Conservation (phyloP, 345 rosid species). For the Ailanthus altissimus region DNA sequence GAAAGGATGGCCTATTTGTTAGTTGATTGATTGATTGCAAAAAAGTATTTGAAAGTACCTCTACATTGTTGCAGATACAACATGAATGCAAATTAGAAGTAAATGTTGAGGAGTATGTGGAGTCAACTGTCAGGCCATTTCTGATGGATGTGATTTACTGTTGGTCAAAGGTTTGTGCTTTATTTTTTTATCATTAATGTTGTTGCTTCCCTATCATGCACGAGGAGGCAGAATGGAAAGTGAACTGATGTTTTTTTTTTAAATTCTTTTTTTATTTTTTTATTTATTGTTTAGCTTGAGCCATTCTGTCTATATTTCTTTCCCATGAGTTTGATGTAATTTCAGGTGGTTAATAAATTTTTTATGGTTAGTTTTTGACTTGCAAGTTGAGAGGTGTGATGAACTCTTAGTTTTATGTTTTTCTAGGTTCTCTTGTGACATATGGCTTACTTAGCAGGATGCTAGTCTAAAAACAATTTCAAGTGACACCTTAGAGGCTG, state of each 20-base stretch:
- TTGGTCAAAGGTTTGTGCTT: conserved; percentile 84
- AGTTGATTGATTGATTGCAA: conserved; percentile 2
- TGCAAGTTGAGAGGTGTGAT: not conserved
- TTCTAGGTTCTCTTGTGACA: not conserved
- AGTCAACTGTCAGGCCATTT: conserved; percentile 89
- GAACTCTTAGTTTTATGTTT: not conserved
- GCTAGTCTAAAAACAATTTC: too few species aligned
- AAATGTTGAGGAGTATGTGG: conserved; percentile 88
- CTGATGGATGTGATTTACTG: conserved; percentile 96
- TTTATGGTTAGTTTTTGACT: not conserved
- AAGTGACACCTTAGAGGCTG: too few species aligned
- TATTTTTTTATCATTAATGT: not conserved
- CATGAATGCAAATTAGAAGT: conserved; percentile 93
- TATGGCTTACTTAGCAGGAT: not conserved
- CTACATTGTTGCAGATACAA: conserved; percentile 66
- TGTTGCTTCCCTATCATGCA: not conserved
- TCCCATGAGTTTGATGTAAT: not conserved
- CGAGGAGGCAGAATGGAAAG: not conserved
- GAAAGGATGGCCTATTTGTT: not conserved
- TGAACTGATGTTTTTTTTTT: not conserved
- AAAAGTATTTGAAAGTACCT: not conserved
- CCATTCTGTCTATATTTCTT: not conserved
- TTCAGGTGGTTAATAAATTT: not conserved
- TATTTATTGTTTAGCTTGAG: too few species aligned
- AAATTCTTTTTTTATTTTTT: not conserved